Conservation (phyloP, 208 protist genomes). For the Leishmania mexicana region DNA sequence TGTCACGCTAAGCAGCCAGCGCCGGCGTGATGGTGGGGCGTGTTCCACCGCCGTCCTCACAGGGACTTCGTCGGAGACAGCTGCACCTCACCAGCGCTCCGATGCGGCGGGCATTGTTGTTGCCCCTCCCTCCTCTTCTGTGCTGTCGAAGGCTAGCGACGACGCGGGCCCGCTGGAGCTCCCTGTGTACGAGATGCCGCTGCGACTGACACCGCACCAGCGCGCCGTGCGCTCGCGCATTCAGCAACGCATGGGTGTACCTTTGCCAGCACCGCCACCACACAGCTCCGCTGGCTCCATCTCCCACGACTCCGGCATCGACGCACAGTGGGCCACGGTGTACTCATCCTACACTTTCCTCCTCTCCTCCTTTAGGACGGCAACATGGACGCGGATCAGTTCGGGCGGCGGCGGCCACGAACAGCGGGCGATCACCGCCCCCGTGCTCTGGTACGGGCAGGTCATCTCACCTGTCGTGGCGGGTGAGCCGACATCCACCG, state of each 20-base stretch:
- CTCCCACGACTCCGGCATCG: not conserved
- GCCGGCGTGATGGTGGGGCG: not conserved
- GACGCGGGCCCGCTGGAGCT: too few relatives aligned
- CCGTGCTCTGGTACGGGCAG: slow-evolving; percentile 26
- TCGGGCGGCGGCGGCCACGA: not conserved
- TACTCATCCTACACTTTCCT: slow-evolving; percentile 41
- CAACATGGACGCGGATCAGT: not conserved
- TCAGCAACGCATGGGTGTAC: slow-evolving; percentile 30
- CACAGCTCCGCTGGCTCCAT: not conserved
- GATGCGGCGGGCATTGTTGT: not conserved
- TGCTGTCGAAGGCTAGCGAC: not conserved
- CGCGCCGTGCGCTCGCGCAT: slow-evolving; percentile 28
- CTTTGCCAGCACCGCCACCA: not conserved
- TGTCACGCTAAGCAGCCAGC: slow-evolving; percentile 7
- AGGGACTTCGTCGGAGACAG: not conserved
- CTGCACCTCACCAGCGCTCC: slow-evolving; percentile 5
- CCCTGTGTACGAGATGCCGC: slow-evolving; percentile 15
- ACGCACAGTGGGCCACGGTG: slow-evolving; percentile 1
- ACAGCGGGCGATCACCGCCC: slow-evolving; percentile 21
- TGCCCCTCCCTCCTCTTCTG: not conserved
- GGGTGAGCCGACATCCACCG: not conserved
- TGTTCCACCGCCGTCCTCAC: not conserved
- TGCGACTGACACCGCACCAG: slow-evolving; percentile 19
- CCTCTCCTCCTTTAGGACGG: slow-evolving; percentile 19
- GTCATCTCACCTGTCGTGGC: not conserved